A percentile compares a stretch with the other conserved stretches of the same genome.
Evolutionary conservation across 176 grass and related monocot species (phyloP).

Genomic region (Puccinellia tenuiflora): DNA sequence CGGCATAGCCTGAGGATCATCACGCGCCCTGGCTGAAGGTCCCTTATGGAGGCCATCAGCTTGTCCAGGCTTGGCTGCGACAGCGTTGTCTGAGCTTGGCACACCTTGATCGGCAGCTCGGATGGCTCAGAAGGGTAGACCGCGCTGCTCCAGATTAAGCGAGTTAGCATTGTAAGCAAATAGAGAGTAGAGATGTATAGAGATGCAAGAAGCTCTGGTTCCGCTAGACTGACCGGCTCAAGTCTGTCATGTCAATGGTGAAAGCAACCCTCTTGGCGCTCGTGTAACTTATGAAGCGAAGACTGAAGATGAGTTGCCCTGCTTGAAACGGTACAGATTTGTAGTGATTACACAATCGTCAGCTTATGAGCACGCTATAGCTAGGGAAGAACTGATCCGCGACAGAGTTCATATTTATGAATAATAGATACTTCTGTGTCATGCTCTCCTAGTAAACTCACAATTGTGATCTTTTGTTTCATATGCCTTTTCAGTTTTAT

Average conservation of each 20-base stretch:
- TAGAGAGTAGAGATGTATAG: background rate
- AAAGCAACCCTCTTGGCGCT: constrained; percentile 48
- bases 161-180: background rate
- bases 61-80: constrained; percentile 20
- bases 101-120: constrained; percentile 54
- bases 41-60: constrained; percentile 37
- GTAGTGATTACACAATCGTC: background rate
- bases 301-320: constrained; percentile 50
- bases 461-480: constrained; percentile 10
- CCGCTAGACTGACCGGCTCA: constrained; percentile 55
- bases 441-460: background rate
- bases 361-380: background rate
- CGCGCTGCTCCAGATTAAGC: constrained; percentile 46
- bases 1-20: constrained; percentile 59
- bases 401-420: background rate
- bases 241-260: constrained; percentile 58
- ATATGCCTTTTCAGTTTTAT: background rate
- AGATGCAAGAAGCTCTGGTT: constrained; percentile 9
- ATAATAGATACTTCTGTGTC: background rate
- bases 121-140: constrained; percentile 73
- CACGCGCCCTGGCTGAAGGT: constrained; percentile 38
- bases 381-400: constrained; percentile 2
- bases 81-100: constrained; percentile 44
- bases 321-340: constrained; percentile 35
- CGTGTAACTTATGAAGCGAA: constrained; percentile 66